Base-by-base conservation (phyloP, 805 yeast species). In the Pichia scutulata region DNA sequence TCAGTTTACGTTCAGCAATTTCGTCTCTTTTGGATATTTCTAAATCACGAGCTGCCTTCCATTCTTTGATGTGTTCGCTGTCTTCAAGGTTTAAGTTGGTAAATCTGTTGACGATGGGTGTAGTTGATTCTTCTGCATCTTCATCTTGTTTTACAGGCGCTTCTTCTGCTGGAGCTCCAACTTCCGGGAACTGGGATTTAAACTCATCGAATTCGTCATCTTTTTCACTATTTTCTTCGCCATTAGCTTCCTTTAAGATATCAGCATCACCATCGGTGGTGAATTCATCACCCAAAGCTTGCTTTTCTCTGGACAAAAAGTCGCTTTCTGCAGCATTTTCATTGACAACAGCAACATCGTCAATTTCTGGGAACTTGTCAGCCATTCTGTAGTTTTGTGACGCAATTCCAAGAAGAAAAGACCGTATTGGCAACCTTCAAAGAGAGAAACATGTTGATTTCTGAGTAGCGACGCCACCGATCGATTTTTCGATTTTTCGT, bases 1-100 rank as follows among this genome's bases (percentile, higher is more conserved):
- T 72, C 62, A 84, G 78, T 65, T 80, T 85, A 57, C 78, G 71
- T 21, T 70, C 71, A 58, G 85, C 83, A 55, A 79, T 80, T 57
- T 77, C 82, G 62, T 92, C 98, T 63, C 95, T 79, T 61, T 86
- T 80, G 48, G 77, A 72, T 54, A 92, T 82, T 65, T 89, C 96
- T 52, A 85, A 73, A 45, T 81, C 85, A 61, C 89, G 79, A 60
- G 89, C 82, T 60, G 81, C 83, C 63, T 78, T 82, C 99, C 99
- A 92, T 63, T 84, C 87, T 59, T 72, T 67, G 47, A 81, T 65
- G 28, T 83, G 81, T 58, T 75, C 78, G 33, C 89, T 77, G 52
- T 81, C 84, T 23, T 74, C 72, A 53, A 63, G 58, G 50, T 60
- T 55, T 59, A 61, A 66, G 59, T 48, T 68, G 62, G 53, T 64